These are phyloP conservation scores for Ophiostoma himal-ulmi DNA, from an alignment of 2,329 filamentous ascomycete genomes.

Conservation along the genomic window DNA sequence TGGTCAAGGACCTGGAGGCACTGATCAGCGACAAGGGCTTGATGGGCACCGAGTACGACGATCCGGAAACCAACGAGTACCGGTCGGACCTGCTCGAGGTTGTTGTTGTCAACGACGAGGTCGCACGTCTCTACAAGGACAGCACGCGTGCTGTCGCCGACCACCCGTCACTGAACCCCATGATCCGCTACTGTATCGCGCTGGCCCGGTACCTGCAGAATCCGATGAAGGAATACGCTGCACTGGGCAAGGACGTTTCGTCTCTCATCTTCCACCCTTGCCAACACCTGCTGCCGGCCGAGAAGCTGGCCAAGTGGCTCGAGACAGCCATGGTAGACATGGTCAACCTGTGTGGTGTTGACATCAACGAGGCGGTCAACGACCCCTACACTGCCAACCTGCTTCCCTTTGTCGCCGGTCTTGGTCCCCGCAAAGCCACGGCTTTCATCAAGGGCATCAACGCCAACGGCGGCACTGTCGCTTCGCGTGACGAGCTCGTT, in stretches of 20 bases:
- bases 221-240: slow-evolving; percentile 93
- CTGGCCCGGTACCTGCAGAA: slow-evolving; percentile 90
- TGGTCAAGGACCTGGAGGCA: slow-evolving; percentile 74
- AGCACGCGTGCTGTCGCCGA: slow-evolving; percentile 73
- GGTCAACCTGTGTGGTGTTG: slow-evolving; percentile 92
- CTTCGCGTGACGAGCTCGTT: slow-evolving; percentile 78
- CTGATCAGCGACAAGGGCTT: slow-evolving; percentile 73
- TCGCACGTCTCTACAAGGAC: slow-evolving; percentile 91
- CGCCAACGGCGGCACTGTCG: slow-evolving; percentile 78
- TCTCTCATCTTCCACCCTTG: slow-evolving; percentile 86
- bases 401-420: slow-evolving; percentile 81
- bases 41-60: slow-evolving; percentile 73
- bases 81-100: slow-evolving; percentile 78
- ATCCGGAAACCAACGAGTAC: slow-evolving; percentile 68
- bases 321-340: slow-evolving; percentile 98
- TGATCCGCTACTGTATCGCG: slow-evolving; percentile 84
- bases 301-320: slow-evolving; percentile 77
- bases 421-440: slow-evolving; percentile 86
- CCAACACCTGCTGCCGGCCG: slow-evolving; percentile 80
- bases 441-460: slow-evolving; percentile 85
- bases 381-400: slow-evolving; percentile 80
- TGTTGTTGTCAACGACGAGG: slow-evolving; percentile 90
- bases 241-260: slow-evolving; percentile 78
- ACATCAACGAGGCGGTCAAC: slow-evolving; percentile 84
- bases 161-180: slow-evolving; percentile 70